Evolutionary conservation across 441 rosid genomes (phyloP), one percentile per base, ranked within the genome.

Genomic region (Codiaeum variegatum): DNA sequence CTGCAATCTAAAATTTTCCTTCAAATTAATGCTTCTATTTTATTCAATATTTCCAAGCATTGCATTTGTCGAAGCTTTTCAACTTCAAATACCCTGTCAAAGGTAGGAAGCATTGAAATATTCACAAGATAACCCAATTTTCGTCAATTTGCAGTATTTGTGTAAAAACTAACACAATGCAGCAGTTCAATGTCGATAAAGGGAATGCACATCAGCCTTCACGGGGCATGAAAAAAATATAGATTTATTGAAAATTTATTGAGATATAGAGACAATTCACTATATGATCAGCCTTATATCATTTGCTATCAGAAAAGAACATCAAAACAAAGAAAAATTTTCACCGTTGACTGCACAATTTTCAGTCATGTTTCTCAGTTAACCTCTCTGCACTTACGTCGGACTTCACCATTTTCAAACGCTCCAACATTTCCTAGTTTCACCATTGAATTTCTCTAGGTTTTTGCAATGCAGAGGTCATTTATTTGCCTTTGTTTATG

Each of bases 371-470:
- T 18, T 12, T 56, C n/a, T 74, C 51, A 90, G 51, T 87, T 90
- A 26, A 80, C 75, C 26, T 70, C 79, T 32, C 82, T 65, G 66
- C 92, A 81, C 8, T 84, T 80, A 16, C 55, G 44, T 79, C 96
- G 85, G 64, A 90, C 96, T 83, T 91, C 87, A 54, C 96, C 92
- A 0, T 73, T 75, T 82, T 88, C 88, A 40, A 75, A 71, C 18
- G 85, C 87, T 26, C 90, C 90, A 42, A 87, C 83, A 77, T 85
- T 88, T 72, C 94, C 96, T 56, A 88, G 88, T 59, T 84, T 88
- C 73, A 87, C 86, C 93, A 89, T 90, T 16, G 96, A 84, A 67
- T n/a, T n/a, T n/a, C n/a, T n/a, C n/a, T n/a, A n/a, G n/a, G n/a
- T n/a, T n/a, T n/a, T 18, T 47, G 52, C 52, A 47, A 16, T 47